Base-by-base conservation (phyloP, 1,139 yeast species). In the Maudiozyma humilis region DNA sequence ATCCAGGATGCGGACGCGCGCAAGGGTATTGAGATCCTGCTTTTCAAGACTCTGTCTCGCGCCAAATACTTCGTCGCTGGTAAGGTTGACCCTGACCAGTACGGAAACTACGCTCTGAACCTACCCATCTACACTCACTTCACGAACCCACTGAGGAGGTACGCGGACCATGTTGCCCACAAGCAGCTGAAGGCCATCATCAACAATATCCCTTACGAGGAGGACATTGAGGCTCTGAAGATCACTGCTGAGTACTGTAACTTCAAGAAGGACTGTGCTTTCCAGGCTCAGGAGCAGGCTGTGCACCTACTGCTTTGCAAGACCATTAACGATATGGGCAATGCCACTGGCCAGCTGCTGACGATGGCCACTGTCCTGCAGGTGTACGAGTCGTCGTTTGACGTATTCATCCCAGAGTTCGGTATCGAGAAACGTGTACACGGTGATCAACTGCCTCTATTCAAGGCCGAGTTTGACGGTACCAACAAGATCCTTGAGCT, bases 391-490 rank as follows among this genome's bases (percentile, higher is more conserved):
- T 86, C 96, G 1, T 87, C 97, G 1, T 91, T 91, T 68, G 98
- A 91, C 64, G 94, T 91, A 6, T 78, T 87, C 51, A 74, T 91
- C 49, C 97, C 97, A 1, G 96, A 87, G 55, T 82, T 89, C 67
- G 97, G 98, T 36, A 86, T 91, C 53, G 98, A 91, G 63, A 91
- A 91, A 67, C 78, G 98, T 57, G 97, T 91, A 23, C 98, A 91
- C 58, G 96, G 97, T 36, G 98, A 91, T 66, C 98, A 91, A 64
- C 71, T 91, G 46, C 98, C 98, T 14, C 70, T 91, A 50, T 79
- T 78, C 20, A 88, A 88, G 64, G 97, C 97, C 3, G 97, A 91
- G 62, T 91, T 84, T 63, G 93, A 86, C 60, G 83, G 82, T 58
- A 62, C 63, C 23, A 71, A 75, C 31, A 73, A 88, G 41, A 67